Conservation (phyloP, 305 asterid species). For the Rubia peregrina region DNA sequence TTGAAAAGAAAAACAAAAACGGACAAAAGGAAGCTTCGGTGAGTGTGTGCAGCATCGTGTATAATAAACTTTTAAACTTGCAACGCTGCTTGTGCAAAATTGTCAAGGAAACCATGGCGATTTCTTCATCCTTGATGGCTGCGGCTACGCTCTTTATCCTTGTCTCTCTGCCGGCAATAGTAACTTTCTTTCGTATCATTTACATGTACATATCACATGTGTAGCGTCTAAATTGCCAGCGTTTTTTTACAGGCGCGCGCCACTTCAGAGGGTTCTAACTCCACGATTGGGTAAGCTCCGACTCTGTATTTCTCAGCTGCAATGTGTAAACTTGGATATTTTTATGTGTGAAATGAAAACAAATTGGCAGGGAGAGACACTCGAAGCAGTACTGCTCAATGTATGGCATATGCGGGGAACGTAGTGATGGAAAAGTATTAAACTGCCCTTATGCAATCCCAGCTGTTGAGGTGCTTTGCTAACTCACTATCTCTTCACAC, state of each 20-base stretch:
- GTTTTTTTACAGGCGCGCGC: background rate
- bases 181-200: background rate
- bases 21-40: conserved; percentile 1
- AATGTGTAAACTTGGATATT: background rate
- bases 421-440: conserved; percentile 76
- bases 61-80: background rate
- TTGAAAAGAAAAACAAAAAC: background rate
- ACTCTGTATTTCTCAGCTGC: background rate
- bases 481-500: background rate
- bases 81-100: background rate
- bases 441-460: conserved; percentile 75
- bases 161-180: background rate
- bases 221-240: background rate
- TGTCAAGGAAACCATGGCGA: background rate
- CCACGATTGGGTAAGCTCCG: conserved; percentile 6
- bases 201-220: too few relatives aligned
- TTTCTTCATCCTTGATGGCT: background rate
- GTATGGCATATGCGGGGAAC: conserved; percentile 82
- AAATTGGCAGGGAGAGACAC: conserved; percentile 35
- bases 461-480: conserved; percentile 41
- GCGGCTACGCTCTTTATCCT: background rate
- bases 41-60: background rate
- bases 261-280: conserved; percentile 2
- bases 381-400: conserved; percentile 73
- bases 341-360: background rate